phyloP scores from a whole-genome alignment of 257 asterid species.

The Forsythia viridissima region DNA sequence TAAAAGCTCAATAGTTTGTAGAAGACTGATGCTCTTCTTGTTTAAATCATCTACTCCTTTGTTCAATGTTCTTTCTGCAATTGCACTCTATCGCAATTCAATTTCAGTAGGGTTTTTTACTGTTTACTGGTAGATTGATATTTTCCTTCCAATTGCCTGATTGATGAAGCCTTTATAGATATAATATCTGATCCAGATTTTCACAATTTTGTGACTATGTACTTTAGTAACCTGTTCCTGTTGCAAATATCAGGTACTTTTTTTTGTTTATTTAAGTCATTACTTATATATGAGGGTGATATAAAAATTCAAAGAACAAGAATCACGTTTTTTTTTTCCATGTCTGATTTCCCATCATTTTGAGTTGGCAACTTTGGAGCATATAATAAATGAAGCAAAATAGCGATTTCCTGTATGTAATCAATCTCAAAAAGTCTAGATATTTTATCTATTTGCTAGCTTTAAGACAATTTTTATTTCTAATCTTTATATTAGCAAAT shows the following conservation, averaged over 20 bases:
- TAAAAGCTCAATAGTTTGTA: not conserved
- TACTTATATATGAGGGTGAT: not conserved
- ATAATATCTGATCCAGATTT: not conserved
- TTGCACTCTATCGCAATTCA: not conserved
- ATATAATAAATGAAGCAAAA: too few relatives aligned
- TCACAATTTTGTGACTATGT: not conserved
- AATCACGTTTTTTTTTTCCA: too few relatives aligned
- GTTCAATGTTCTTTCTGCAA: slow-evolving; percentile 3
- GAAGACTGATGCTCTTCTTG: not conserved
- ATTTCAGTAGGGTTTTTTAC: not conserved
- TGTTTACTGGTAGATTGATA: not conserved
- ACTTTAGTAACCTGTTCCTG: not conserved
- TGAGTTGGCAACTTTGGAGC: too few relatives aligned
- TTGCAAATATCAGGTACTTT: not conserved
- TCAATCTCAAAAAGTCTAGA: not conserved
- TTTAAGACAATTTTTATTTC: not conserved
- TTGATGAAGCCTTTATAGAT: not conserved
- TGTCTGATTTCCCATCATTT: too few relatives aligned
- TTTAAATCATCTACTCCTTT: slow-evolving; percentile 17
- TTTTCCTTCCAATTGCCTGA: not conserved
- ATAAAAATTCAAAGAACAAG: too few relatives aligned
- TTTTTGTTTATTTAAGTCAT: not conserved
- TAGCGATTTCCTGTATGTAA: too few relatives aligned
- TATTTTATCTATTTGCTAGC: not conserved
- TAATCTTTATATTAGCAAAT: not conserved